Base-by-base conservation (phyloP, 495 filamentous ascomycete species). In the Amorphotheca resinae region DNA sequence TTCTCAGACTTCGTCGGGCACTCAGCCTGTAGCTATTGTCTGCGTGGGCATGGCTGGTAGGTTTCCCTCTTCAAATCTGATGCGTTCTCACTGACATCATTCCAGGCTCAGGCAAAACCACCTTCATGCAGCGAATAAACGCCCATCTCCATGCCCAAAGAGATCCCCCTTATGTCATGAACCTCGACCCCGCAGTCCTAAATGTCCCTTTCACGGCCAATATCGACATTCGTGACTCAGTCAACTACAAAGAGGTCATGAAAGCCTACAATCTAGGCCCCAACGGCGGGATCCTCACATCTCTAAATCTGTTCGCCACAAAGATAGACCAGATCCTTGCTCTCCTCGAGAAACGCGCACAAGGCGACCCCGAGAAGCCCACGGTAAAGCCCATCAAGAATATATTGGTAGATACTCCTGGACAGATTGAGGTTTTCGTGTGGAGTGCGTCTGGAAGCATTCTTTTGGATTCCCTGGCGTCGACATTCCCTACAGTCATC, bases 211-310 rank as follows among this genome's bases (percentile, higher is more conserved):
- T 95, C 62, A 86, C 93, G 46, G 77, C 77, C 65, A 96, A 99
- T 63, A 95, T 99, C 67, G 91, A 99, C 62, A 99, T 99, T 54
- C 86, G 93, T 45, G 93, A 99, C 63, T 87, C 81, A 21, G 86
- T 99, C 56, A 94, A 99, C 66, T 99, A 99, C 72, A 93, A 94
- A 61, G 89, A 99, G 62, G 91, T 99, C 49, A 99, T 99, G 91
- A 86, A 84, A 61, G 84, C 95, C 58, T 96, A 96, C 70, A 95
- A 95, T 55, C 76, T 99, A 0, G 91, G 91, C 0, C 91, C 91
- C 3, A 98, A 98, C 66, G 91, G 91, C 25, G 91, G 88, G n/a
- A 96, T 99, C 52, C 67, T 96, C 50, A 99, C 91, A 3, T 91
- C 84, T 1, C 64, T 98, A 22, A 98, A 98, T 56, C 76, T 98